Base-by-base conservation (phyloP, 2,329 filamentous ascomycete species). In the Paecilomyces niveus region DNA sequence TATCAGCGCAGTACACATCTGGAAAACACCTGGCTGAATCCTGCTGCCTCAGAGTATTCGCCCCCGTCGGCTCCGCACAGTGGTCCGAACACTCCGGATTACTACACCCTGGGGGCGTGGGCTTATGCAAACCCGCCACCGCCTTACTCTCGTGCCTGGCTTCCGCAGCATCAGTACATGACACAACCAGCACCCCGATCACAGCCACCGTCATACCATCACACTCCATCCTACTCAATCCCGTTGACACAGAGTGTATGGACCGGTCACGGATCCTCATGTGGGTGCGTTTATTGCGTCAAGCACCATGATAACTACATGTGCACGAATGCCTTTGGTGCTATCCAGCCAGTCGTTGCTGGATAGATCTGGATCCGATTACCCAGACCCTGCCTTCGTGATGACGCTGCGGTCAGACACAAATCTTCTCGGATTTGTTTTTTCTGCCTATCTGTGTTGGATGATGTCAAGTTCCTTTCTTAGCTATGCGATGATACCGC, bases 21-120 rank as follows among this genome's bases (percentile, higher is more conserved):
- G 60, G 82, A 82, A 72, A 81, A 75, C 65, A 77, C 82, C 63
- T 80, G 78, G 77, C 75, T 81, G 68, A 72, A 78, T 68, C 73
- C 76, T 52, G 72, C 75, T 59, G 72, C 76, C 54, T 80, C 76
- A 53, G 79, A 82, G 66, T 81, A 81, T 68, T 78, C 78, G 53
- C 72, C 78, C n/a, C 78, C 79, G 54, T 79, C 79, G 57, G 76
- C 78, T 57, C 75, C 76, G 22, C 78, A 80, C 67, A 78, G 74
- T 61, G 74, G 78, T 22, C 77, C 77, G 21, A 77, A 73, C 55
- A 79, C 77, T 6, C 77, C 77, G 4, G 76, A 78, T 61, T 79
- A 79, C 63, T 79, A 77, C 63, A 67, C 72, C n/a, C 69, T 72
- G 55, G 70, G 71, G 50, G 65, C 75, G 3, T 79, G 76, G 77